phyloP scores from a whole-genome alignment of 495 filamentous ascomycete genomes.

The Tuber indicum region DNA sequence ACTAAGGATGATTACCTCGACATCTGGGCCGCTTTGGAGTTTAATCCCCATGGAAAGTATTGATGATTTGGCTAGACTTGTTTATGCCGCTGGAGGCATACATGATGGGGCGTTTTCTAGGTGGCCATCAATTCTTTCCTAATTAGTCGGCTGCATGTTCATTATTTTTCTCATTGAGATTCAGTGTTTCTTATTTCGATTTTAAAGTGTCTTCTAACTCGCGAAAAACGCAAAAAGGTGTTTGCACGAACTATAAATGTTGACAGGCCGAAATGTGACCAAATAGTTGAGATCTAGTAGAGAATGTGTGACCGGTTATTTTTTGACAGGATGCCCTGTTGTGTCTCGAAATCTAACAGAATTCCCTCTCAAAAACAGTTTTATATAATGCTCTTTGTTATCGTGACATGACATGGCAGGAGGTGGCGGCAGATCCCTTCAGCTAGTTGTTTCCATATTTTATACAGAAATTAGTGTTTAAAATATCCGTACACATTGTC shows the following conservation, averaged over 20 bases:
- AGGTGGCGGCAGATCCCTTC: too few relatives aligned
- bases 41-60: slow-evolving; percentile 13
- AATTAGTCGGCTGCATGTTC: not conserved
- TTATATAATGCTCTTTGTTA: too few relatives aligned
- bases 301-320: too few relatives aligned
- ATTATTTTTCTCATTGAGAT: not conserved
- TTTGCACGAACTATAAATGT: not conserved
- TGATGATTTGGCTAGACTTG: not conserved
- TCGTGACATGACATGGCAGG: too few relatives aligned
- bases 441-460: too few relatives aligned
- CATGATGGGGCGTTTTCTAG: not conserved
- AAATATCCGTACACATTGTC: too few relatives aligned
- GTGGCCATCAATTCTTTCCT: not conserved
- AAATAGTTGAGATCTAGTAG: not conserved
- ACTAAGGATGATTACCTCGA: slow-evolving; percentile 11
- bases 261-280: not conserved
- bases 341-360: too few relatives aligned
- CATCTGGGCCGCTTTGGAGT: slow-evolving; percentile 30
- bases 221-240: not conserved
- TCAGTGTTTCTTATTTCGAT: not conserved
- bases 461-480: too few relatives aligned
- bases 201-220: not conserved
- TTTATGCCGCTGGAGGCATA: not conserved
- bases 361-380: too few relatives aligned
- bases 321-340: too few relatives aligned